These are phyloP conservation scores for Citrus cavaleriei DNA, from an alignment of 345 rosid species.

Conservation along the genomic window DNA sequence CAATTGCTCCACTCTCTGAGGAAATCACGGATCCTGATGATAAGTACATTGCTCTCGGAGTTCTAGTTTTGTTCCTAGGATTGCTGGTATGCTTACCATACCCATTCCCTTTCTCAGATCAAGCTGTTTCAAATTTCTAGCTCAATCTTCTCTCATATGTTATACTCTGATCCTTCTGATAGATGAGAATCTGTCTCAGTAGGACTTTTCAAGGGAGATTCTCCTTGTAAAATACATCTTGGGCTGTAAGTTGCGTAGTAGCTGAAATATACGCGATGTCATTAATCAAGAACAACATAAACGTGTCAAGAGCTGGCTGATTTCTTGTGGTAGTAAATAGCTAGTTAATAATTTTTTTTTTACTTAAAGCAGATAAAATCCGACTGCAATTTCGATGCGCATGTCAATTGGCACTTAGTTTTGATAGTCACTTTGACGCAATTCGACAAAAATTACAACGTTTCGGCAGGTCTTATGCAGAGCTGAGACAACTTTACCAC, in stretches of 20 bases:
- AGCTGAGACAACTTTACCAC: too few species aligned
- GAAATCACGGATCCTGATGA: constrained; percentile 69
- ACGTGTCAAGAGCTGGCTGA: neutral
- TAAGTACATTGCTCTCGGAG: constrained; percentile 57
- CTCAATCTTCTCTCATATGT: neutral
- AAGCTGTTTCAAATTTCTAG: constrained; percentile 39
- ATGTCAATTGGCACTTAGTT: too few species aligned
- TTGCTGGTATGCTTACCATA: constrained; percentile 80
- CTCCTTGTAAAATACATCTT: neutral
- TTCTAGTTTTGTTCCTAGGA: constrained; percentile 64
- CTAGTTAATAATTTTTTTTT: too few species aligned
- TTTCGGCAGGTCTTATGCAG: too few species aligned
- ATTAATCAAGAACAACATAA: too few species aligned
- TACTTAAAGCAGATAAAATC: too few species aligned
- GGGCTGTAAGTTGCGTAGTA: constrained; percentile 6
- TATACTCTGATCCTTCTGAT: neutral
- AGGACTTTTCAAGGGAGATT: neutral
- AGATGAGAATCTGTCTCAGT: neutral
- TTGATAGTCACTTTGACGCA: too few species aligned
- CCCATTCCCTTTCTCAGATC: constrained; percentile 73
- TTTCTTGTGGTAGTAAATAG: neutral
- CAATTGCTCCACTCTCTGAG: constrained; percentile 77
- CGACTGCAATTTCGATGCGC: too few species aligned
- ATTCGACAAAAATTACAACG: too few species aligned
- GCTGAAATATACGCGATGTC: neutral